A percentile compares a stretch with the other conserved stretches of the same genome.
Evolutionary conservation across 441 rosid genomes (phyloP).

Genomic region (Populus trichocarpa): DNA sequence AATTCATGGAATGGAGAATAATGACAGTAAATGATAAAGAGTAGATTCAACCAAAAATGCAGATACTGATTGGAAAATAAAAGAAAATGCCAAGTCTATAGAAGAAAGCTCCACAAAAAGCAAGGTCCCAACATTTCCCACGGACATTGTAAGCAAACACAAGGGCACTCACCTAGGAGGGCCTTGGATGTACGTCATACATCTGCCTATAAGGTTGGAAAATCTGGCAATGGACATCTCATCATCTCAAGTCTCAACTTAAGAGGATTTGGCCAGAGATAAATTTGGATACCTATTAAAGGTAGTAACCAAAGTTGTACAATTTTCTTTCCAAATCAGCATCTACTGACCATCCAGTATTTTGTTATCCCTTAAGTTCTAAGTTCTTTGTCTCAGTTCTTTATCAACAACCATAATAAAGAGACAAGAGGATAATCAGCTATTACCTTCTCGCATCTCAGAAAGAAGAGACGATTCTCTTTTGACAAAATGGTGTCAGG

Average conservation of each 20-base stretch:
- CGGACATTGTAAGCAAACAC: not conserved
- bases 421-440: not conserved
- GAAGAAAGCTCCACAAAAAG: not conserved
- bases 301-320: not conserved
- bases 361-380: too few species aligned
- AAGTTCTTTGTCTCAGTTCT: not conserved
- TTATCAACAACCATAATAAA: not conserved
- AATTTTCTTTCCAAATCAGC: not conserved
- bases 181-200: not conserved
- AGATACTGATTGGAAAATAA: not conserved
- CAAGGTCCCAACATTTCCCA: not conserved
- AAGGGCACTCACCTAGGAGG: not conserved
- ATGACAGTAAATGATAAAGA: not conserved
- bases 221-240: not conserved
- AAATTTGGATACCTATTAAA: not conserved
- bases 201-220: not conserved
- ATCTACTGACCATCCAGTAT: not conserved
- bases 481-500: slow-evolving; percentile 73
- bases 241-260: not conserved
- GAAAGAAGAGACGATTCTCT: slow-evolving; percentile 70
- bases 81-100: not conserved
- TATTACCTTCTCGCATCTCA: slow-evolving; percentile 77
- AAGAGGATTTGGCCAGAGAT: not conserved
- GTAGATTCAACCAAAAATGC: not conserved
- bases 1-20: not conserved